Base-by-base conservation (phyloP, 2,329 filamentous ascomycete genomes). In the Beauveria australis region DNA sequence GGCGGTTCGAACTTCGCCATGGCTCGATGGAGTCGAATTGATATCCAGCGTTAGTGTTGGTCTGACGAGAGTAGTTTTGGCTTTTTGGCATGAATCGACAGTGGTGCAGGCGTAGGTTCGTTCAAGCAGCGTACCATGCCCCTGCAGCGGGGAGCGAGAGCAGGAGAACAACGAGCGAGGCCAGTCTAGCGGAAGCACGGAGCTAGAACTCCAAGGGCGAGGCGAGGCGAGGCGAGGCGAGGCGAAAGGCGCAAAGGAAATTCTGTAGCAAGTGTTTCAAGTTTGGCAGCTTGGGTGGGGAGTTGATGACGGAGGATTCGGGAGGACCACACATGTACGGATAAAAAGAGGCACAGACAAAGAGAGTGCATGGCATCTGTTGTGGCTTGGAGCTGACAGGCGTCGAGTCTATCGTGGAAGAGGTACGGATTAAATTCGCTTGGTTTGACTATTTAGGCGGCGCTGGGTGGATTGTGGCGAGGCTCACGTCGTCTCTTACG, bases 1-100 rank as follows among this genome's bases (percentile, higher is more conserved):
- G 56, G 56, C 40, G 46, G 56, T 37, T 16, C n/a, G n/a, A n/a
- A n/a, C n/a, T n/a, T n/a, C 46, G 24, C 56, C 56, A 52, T 59
- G 47, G 47, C 56, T 59, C 56, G 33, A 51, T 22, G 18, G 37
- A 12, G 18, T 24, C n/a, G 24, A 14, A 12, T 5, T 33, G 37
- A 46, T n/a, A 43, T 37, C 22, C 52, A 24, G 44, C 44, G n/a
- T 44, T n/a, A 28, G 37, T 28, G 33, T 46, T 18, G 43, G 26
- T 18, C 14, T 26, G 37, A 16, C 10, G 43, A 24, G 10, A 47
- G 7, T 14, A 5, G 33, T 5, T 5, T 37, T 12, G 12, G 5
- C 5, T 14, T 37, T 33, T 37, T 14, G 33, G 33, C 33, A 12
- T 14, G 4, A 37, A 37, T 14, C 33, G 12, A 12, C 33, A 37